phyloP scores from a whole-genome alignment of 768 basidiomycete genomes.

The Nidularia sp. region DNA sequence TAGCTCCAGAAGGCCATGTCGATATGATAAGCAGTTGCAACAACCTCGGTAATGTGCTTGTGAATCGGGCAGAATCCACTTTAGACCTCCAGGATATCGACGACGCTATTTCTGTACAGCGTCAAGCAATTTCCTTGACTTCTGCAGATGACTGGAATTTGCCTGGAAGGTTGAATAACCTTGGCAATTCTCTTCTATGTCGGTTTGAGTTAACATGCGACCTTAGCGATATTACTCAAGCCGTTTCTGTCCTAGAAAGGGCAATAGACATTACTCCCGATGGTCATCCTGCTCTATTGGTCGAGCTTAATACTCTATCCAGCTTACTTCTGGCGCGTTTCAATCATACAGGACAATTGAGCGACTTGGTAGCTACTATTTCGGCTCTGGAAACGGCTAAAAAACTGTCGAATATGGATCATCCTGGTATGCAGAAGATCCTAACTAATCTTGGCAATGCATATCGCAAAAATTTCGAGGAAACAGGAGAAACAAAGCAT shows the following conservation, averaged over 20 bases:
- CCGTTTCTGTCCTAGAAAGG: neutral
- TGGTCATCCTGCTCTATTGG: neutral
- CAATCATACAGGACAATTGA: neutral
- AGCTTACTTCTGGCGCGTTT: neutral
- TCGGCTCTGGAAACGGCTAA: neutral
- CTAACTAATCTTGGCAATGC: neutral
- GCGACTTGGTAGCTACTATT: neutral
- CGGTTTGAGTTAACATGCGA: neutral
- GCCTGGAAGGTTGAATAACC: neutral
- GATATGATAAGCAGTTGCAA: neutral
- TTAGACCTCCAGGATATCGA: slow-evolving; percentile 1
- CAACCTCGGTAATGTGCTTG: slow-evolving; percentile 13
- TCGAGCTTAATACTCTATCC: neutral
- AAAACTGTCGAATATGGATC: neutral
- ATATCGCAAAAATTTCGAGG: neutral
- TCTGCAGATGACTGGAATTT: neutral
- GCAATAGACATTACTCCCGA: neutral
- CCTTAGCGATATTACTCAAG: neutral
- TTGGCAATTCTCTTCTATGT: neutral
- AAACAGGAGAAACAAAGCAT: neutral
- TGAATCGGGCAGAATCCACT: slow-evolving; percentile 11
- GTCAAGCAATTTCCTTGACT: neutral
- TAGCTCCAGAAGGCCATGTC: too few species aligned
- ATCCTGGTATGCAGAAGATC: neutral
- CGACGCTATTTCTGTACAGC: neutral